phyloP scores from a whole-genome alignment of 2,329 filamentous ascomycete genomes.

The Pseudogymnoascus sp. region DNA sequence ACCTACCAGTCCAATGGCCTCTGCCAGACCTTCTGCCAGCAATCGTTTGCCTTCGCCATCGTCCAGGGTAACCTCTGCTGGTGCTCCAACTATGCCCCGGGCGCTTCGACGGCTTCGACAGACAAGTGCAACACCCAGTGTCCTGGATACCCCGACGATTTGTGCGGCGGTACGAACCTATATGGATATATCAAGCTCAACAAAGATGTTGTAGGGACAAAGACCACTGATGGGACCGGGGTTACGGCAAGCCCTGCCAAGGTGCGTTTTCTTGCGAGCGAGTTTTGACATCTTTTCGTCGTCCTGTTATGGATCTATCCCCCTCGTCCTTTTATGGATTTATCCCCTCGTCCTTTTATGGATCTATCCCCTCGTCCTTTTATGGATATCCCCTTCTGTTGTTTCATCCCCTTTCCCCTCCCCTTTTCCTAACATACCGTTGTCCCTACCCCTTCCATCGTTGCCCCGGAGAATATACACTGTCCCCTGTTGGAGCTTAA shows the following conservation, averaged over 20 bases:
- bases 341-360: conserved; percentile 5
- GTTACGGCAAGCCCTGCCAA: not conserved
- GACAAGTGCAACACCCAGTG: conserved; percentile 48
- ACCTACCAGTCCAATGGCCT: conserved; percentile 62
- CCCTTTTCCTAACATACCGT: conserved; percentile 10
- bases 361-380: not conserved
- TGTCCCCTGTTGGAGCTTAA: conserved; percentile 1
- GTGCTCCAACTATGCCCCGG: conserved; percentile 64
- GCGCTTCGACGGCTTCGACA: conserved; percentile 31
- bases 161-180: conserved; percentile 52
- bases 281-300: not conserved
- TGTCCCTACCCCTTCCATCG: not conserved
- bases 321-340: not conserved
- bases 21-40: conserved; percentile 51
- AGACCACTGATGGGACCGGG: conserved; percentile 10
- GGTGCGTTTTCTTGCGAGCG: conserved; percentile 2
- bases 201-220: conserved; percentile 49
- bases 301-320: not conserved
- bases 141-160: conserved; percentile 58
- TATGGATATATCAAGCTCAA: conserved; percentile 58
- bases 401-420: not conserved
- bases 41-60: conserved; percentile 56
- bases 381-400: not conserved
- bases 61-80: conserved; percentile 59
- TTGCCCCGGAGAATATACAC: not conserved